Conservation (phyloP, 192 early-diverging fungal genomes). For the Backusella mclennaniae region DNA sequence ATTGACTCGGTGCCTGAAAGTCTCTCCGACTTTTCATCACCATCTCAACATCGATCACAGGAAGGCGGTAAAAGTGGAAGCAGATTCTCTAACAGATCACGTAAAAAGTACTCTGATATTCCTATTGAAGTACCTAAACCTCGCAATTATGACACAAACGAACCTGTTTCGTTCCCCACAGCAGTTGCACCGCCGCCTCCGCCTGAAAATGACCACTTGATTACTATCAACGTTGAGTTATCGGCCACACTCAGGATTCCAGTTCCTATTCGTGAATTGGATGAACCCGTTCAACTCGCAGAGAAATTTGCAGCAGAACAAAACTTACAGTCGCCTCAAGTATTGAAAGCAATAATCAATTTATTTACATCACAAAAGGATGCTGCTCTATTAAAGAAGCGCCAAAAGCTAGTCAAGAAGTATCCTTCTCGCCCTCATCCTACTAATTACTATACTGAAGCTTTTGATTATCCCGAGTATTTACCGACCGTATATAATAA, state of each 20-base stretch:
- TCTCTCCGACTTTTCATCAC: not conserved
- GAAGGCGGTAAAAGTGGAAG: not conserved
- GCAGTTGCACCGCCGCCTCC: not conserved
- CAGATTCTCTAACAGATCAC: slow-evolving; percentile 3
- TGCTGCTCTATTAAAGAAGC: not conserved
- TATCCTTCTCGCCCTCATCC: not conserved
- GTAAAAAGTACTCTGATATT: not conserved
- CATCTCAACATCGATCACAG: not conserved
- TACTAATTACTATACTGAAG: not conserved
- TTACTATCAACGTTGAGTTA: not conserved
- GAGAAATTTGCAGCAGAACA: not conserved
- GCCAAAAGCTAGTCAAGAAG: not conserved
- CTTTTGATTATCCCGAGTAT: not conserved
- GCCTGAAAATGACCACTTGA: not conserved
- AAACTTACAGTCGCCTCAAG: not conserved
- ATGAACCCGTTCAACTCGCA: not conserved
- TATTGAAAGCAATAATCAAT: not conserved
- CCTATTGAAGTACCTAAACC: slow-evolving; percentile 11
- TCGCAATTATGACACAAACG: not conserved
- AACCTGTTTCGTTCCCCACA: not conserved
- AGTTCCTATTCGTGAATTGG: not conserved
- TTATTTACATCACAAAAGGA: not conserved
- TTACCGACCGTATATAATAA: not conserved
- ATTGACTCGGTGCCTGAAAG: not conserved
- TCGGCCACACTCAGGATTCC: not conserved